Percentiles rank a stretch among this genome's conserved stretches.
These are phyloP conservation scores for Batkoa obscura DNA, from an alignment of 371 early-diverging fungal species.

Conservation along the genomic window DNA sequence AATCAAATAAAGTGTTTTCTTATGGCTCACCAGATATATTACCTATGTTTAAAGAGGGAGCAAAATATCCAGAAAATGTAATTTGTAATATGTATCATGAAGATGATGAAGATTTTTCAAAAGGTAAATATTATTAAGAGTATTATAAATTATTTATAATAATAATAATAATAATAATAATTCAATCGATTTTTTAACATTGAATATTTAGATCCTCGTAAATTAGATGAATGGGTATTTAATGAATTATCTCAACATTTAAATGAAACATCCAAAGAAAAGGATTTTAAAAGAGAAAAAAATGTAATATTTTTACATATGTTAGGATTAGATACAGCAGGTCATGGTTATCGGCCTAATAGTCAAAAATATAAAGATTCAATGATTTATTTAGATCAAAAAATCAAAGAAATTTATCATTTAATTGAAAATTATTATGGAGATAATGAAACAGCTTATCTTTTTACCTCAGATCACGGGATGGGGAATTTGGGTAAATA, in stretches of 20 bases:
- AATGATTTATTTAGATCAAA: conserved; percentile 59
- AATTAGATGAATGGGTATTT: conserved; percentile 81
- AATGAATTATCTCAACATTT: conserved; percentile 30
- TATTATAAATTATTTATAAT: neutral
- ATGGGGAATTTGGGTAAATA: conserved; percentile 66
- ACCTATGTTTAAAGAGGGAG: conserved; percentile 87
- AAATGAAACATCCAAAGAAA: conserved; percentile 22
- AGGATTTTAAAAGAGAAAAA: conserved; percentile 27
- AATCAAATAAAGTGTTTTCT: conserved; percentile 81
- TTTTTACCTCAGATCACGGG: conserved; percentile 91
- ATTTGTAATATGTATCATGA: conserved; percentile 78
- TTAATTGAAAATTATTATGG: conserved; percentile 55
- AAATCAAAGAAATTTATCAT: conserved; percentile 39
- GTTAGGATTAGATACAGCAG: conserved; percentile 86
- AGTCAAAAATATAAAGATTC: conserved; percentile 67
- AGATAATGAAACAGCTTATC: conserved; percentile 67
- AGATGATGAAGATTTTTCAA: conserved; percentile 76
- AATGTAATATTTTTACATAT: conserved; percentile 81
- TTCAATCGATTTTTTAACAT: no score
- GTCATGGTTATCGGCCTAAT: conserved; percentile 72
- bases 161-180: no score
- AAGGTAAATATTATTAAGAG: conserved; percentile 20
- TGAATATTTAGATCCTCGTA: conserved; percentile 41
- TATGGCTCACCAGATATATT: conserved; percentile 93
- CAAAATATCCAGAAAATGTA: conserved; percentile 49